Percentiles rank a stretch among this genome's conserved stretches.
Evolutionary conservation across 192 early-diverging fungal genomes (phyloP).

Genomic region (Rhizophlyctis rosea): DNA sequence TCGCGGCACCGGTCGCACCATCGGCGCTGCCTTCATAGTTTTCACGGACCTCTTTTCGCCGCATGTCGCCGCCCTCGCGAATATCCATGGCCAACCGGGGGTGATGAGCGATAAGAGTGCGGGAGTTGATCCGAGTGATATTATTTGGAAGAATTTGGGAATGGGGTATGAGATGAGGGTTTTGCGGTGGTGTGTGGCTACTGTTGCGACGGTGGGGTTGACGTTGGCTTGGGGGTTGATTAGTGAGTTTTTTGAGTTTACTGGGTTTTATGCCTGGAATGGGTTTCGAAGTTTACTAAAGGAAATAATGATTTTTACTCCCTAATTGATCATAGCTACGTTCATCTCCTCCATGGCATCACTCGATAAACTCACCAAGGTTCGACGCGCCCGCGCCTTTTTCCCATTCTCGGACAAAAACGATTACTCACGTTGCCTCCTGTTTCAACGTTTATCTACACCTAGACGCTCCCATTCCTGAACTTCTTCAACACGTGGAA

Average conservation of each 20-base stretch:
- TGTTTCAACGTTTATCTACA: too few species aligned
- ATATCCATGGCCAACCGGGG: slow-evolving; percentile 59
- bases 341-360: slow-evolving; percentile 17
- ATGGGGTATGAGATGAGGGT: slow-evolving; percentile 49
- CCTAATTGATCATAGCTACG: background rate
- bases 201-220: slow-evolving; percentile 50
- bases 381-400: too few species aligned
- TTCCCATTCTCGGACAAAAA: too few species aligned
- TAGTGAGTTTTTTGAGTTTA: too few species aligned
- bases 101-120: slow-evolving; percentile 63
- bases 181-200: slow-evolving; percentile 51
- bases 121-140: slow-evolving; percentile 66
- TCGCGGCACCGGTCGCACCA: slow-evolving; percentile 50
- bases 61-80: slow-evolving; percentile 71
- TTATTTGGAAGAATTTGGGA: slow-evolving; percentile 80
- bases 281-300: too few species aligned
- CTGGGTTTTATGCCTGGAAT: too few species aligned
- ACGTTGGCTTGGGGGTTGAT: slow-evolving; percentile 71
- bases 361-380: slow-evolving; percentile 13
- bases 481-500: slow-evolving; percentile 6
- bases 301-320: too few species aligned
- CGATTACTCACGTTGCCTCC: too few species aligned
- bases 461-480: slow-evolving; percentile 17
- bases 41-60: slow-evolving; percentile 73
- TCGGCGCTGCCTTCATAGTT: slow-evolving; percentile 77